Evolutionary conservation across 345 rosid genomes (phyloP), one percentile per base, ranked within the genome.

Genomic region (Hevea brasiliensis): DNA sequence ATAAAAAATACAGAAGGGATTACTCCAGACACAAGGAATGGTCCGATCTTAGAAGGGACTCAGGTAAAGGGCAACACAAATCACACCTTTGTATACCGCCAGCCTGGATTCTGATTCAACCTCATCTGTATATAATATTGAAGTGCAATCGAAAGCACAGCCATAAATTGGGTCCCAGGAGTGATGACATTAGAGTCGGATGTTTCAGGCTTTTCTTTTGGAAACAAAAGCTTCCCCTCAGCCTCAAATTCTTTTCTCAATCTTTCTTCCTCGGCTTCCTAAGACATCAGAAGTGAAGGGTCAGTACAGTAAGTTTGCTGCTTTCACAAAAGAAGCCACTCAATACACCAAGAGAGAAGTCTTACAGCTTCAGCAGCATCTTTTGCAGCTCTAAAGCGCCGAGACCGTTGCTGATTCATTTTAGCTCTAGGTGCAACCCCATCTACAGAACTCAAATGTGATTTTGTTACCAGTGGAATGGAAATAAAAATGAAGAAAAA

Each of bases 361-460:
- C 85, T 87, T 81, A 91, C 99, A 4, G 90, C 94, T 79, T 91
- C 97, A 15, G 97, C 93, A 44, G 98, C 95, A 73, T 96, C 99
- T 82, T 96, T 96, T 23, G 99, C 98, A 64, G 98, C 93, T 84
- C 95, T 89, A 79, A 90, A 96, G 4, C 99, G 96, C 20, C 99
- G 91, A 72, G 92, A 72, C 53, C 98, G 91, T 79, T 93, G 99
- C 83, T 96, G 99, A 78, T 96, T 96, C 97, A 96, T 96, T 86
- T 96, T 96, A 77, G 99, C 99, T 85, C 99, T 88, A 18, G 98
- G 99, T 5, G 99, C 98, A 76, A 96, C 99, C 60, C 99, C 99
- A 81, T 96, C 99, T 93, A 80, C 76, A 79, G 71, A 55, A 69
- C 44, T 53, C 48, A 50, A 48, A 37, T 45, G 9, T 18, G 18